Evolutionary conservation across 345 rosid genomes (phyloP).

Genomic region (Melastoma malabathricum): DNA sequence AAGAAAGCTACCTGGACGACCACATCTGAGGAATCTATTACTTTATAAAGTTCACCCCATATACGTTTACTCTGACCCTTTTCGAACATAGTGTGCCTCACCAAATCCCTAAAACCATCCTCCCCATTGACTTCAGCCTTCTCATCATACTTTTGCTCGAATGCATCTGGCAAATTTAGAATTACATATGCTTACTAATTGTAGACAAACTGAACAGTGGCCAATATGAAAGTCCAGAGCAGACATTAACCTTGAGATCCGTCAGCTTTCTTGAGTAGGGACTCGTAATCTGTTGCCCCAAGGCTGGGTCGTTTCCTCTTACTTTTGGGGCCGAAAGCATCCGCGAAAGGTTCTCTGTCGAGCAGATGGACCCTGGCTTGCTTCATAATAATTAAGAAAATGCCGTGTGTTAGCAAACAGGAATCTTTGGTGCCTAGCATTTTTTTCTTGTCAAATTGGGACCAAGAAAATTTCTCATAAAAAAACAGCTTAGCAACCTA

Average conservation of each 20-base stretch:
- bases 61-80: constrained; percentile 98
- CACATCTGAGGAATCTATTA: constrained; percentile 90
- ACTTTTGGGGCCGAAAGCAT: constrained; percentile 70
- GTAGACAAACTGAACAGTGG: background rate
- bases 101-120: constrained; percentile 82
- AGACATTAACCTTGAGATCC: constrained; percentile 61
- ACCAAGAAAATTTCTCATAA: no score
- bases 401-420: background rate
- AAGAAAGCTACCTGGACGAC: constrained; percentile 58
- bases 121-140: constrained; percentile 43
- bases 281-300: constrained; percentile 67
- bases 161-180: constrained; percentile 38
- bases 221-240: background rate
- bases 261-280: constrained; percentile 58
- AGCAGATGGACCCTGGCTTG: constrained; percentile 87
- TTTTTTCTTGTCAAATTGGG: no score
- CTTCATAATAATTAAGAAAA: constrained; percentile 19
- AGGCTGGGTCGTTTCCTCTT: constrained; percentile 86
- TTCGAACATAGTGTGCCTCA: constrained; percentile 92
- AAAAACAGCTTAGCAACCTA: no score
- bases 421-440: background rate
- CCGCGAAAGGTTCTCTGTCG: constrained; percentile 64
- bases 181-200: background rate
- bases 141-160: constrained; percentile 38
- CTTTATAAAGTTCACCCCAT: constrained; percentile 99